These are phyloP conservation scores for Citrus sp. DNA, from an alignment of 345 rosid species.

Conservation along the genomic window DNA sequence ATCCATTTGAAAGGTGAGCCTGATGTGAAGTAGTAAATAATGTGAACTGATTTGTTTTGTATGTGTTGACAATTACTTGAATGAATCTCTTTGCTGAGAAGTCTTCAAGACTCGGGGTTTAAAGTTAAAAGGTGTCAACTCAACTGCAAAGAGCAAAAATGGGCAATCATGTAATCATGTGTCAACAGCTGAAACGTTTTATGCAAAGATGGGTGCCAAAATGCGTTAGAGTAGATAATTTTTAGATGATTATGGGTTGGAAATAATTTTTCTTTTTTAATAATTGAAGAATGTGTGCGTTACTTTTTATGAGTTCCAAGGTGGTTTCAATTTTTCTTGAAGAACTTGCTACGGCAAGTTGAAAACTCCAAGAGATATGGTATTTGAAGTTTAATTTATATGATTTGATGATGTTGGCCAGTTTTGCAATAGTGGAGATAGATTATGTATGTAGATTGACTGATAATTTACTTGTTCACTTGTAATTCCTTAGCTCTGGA, in stretches of 20 bases:
- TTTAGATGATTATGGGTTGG: slow-evolving; percentile 1
- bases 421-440: not conserved
- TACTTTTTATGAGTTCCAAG: not conserved
- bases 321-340: not conserved
- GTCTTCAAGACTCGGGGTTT: slow-evolving; percentile 4
- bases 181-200: slow-evolving; percentile 9
- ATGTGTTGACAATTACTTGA: slow-evolving; percentile 5
- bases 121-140: slow-evolving; percentile 6
- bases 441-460: not conserved
- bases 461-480: not conserved
- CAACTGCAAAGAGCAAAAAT: slow-evolving; percentile 6
- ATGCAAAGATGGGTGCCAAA: not conserved
- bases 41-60: slow-evolving; percentile 5
- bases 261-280: not conserved
- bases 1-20: slow-evolving; percentile 54
- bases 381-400: not conserved
- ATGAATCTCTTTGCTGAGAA: slow-evolving; percentile 9
- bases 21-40: not conserved
- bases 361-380: not conserved
- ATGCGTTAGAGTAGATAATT: slow-evolving; percentile 2
- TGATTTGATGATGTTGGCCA: not conserved
- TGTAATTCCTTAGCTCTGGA: not conserved
- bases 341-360: not conserved
- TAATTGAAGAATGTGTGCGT: slow-evolving; percentile 1
- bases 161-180: not conserved